Evolutionary conservation across 2,329 filamentous ascomycete species (phyloP), one percentile per base, ranked within the genome.

Genomic region (Arthrobotrys sinensis): DNA sequence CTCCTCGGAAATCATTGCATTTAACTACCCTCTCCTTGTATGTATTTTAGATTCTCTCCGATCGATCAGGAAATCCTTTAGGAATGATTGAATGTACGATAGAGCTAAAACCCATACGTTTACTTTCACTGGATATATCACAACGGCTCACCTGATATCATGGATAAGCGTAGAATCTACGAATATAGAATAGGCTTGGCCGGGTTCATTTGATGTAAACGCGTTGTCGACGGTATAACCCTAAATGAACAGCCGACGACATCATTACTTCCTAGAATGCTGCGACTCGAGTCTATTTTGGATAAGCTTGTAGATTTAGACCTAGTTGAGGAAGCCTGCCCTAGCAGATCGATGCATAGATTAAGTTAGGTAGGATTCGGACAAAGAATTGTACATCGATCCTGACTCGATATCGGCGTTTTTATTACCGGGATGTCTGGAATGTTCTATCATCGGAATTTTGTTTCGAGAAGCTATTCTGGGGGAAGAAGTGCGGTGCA

Each of bases 131-230:
- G 32, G 50, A 53, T 53, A 53, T 34, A 32, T 52, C n/a, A n/a
- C 11, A 52, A 19, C n/a, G 5, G 2, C 19, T 52, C 16, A n/a
- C 14, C 16, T 34, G 50, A 53, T 21, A 53, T 4, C 16, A 16
- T 53, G 3, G 14, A 53, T 14, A 32, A 4, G 6, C 11, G 11
- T 24, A 16, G 24, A 48, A 48, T 14, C 8, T 48, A 24, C 48
- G 48, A 52, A 52, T 52, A 52, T 34, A 34, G 48, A 34, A 52
- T 52, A 52, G 48, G 11, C 48, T 8, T 21, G 24, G 48, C 48
- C 48, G 48, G 32, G 48, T 12, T n/a, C 24, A 4, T 10, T 34
- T 32, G 21, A n/a, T 52, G 48, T n/a, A 52, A 24, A 8, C 19
- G 45, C 8, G 19, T 48, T 24, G 7, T 21, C 45, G 12, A 48